A percentile compares a stretch with the other conserved stretches of the same genome.
phyloP scores from a whole-genome alignment of 768 basidiomycete species.

The Clathrus columnatus region DNA sequence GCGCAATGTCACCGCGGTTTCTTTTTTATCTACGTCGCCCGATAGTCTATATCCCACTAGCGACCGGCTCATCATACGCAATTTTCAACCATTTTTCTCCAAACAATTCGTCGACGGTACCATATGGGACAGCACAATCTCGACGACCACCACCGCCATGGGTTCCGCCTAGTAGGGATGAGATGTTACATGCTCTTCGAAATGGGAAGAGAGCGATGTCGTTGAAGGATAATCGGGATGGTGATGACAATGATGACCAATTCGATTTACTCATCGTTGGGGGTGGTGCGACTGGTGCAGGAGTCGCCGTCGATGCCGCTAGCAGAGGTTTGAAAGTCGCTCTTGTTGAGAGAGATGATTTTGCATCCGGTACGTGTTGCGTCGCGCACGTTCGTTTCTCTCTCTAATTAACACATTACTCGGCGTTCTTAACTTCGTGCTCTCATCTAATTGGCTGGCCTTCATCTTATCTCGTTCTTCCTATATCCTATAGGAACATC shows the following conservation, averaged over 20 bases:
- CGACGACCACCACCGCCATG: slow-evolving; percentile 71
- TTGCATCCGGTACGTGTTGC: slow-evolving; percentile 58
- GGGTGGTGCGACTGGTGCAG: slow-evolving; percentile 93
- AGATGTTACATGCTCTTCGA: slow-evolving; percentile 54
- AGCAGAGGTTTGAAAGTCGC: slow-evolving; percentile 88
- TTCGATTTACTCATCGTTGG: slow-evolving; percentile 84
- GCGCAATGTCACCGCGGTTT: slow-evolving; percentile 2
- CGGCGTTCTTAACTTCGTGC: not conserved
- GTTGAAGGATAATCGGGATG: slow-evolving; percentile 21
- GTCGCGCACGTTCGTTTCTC: not conserved
- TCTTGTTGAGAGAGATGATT: slow-evolving; percentile 89
- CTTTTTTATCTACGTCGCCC: not conserved
- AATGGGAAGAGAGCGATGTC: slow-evolving; percentile 31
- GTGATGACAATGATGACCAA: slow-evolving; percentile 34
- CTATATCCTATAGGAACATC: slow-evolving; percentile 59
- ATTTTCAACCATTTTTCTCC: slow-evolving; percentile 62
- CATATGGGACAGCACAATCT: slow-evolving; percentile 51
- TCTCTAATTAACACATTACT: not conserved
- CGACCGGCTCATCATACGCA: slow-evolving; percentile 2
- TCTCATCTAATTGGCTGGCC: not conserved
- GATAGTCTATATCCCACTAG: slow-evolving; percentile 5
- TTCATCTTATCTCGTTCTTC: not conserved
- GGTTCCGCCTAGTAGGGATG: slow-evolving; percentile 62
- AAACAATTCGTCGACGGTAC: slow-evolving; percentile 34
- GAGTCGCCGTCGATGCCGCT: slow-evolving; percentile 93